phyloP scores from a whole-genome alignment of 2,329 filamentous ascomycete genomes.

The Berkeleyomyces basicola region DNA sequence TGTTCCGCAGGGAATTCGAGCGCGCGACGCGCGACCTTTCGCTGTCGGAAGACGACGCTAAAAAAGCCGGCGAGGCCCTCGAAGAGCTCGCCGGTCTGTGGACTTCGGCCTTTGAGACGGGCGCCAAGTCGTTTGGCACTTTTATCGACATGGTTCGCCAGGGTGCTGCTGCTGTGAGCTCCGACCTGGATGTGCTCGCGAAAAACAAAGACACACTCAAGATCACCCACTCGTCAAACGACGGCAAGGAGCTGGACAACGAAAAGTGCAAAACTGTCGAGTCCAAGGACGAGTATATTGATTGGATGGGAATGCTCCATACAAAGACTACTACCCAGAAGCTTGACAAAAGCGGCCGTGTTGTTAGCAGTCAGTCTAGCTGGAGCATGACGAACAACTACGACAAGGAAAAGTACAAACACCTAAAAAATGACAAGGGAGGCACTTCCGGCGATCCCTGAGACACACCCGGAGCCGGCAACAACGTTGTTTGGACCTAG shows the following conservation, averaged over 20 bases:
- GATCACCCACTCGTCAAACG: neutral
- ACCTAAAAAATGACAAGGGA: slow-evolving; percentile 1
- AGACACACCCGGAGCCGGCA: neutral
- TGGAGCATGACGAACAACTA: slow-evolving; percentile 13
- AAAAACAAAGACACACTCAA: neutral
- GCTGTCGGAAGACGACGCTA: slow-evolving; percentile 17
- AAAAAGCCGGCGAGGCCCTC: slow-evolving; percentile 16
- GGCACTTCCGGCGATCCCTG: neutral
- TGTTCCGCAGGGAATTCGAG: slow-evolving; percentile 21
- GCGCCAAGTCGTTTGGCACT: slow-evolving; percentile 25
- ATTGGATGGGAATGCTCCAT: slow-evolving; percentile 28
- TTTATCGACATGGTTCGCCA: slow-evolving; percentile 22
- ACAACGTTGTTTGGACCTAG: neutral
- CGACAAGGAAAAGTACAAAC: slow-evolving; percentile 13
- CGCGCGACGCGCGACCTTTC: slow-evolving; percentile 6
- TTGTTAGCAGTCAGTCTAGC: slow-evolving; percentile 24
- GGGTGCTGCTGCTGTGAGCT: slow-evolving; percentile 17
- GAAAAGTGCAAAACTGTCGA: slow-evolving; percentile 21
- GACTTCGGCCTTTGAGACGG: slow-evolving; percentile 22
- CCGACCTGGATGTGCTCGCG: slow-evolving; percentile 9
- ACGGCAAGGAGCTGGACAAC: slow-evolving; percentile 4
- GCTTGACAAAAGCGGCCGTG: slow-evolving; percentile 26
- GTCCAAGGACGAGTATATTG: slow-evolving; percentile 27
- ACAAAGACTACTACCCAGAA: slow-evolving; percentile 25
- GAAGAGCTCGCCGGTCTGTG: slow-evolving; percentile 8